phyloP scores from a whole-genome alignment of 306 rosid species.

The Cucurbita moschata region DNA sequence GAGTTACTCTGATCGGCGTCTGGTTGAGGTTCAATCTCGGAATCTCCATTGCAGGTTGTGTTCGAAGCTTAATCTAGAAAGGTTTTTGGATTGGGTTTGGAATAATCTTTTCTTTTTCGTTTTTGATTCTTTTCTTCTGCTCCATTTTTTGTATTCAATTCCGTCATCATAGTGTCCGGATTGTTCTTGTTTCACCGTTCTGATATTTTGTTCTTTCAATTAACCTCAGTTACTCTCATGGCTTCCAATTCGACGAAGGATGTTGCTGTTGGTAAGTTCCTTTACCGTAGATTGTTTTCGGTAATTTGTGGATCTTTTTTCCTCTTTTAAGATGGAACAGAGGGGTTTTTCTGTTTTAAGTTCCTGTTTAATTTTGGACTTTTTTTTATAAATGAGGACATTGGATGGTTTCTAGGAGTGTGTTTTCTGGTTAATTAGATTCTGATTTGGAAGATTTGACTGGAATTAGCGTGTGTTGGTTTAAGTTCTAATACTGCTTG shows the following conservation, averaged over 20 bases:
- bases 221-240: neutral
- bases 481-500: neutral
- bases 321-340: neutral
- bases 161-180: neutral
- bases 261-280: conserved; percentile 1
- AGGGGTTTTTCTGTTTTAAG: neutral
- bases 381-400: neutral
- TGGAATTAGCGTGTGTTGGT: neutral
- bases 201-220: neutral
- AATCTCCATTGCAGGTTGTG: neutral
- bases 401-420: neutral
- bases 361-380: neutral
- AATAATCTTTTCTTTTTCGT: neutral
- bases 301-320: neutral
- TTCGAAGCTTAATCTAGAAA: neutral
- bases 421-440: neutral
- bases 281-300: neutral
- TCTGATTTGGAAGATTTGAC: neutral
- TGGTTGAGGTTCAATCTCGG: neutral
- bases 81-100: neutral
- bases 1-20: neutral
- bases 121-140: neutral
- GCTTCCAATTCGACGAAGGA: conserved; percentile 4
- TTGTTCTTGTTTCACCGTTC: neutral
- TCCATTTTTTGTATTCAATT: neutral